Percentiles rank a stretch among this genome's conserved stretches.
Evolutionary conservation across 441 rosid genomes (phyloP).

Genomic region (Syzygium syzygioides): DNA sequence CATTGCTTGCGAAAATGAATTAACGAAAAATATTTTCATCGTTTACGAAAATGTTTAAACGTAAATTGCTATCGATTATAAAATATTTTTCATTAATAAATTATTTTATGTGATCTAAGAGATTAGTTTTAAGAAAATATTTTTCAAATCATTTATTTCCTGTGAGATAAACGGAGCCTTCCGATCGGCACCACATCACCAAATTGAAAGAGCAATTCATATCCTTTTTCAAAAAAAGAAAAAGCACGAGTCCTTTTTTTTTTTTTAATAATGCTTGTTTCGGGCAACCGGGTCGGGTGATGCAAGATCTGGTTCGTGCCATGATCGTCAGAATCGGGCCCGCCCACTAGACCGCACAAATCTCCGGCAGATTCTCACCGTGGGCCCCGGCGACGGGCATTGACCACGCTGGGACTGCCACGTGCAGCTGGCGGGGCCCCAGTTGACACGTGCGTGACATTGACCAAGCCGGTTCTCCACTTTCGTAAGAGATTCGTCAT

Average conservation of each 20-base stretch:
- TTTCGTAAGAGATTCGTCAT: not conserved
- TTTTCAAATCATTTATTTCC: too few species aligned
- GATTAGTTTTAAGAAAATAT: too few species aligned
- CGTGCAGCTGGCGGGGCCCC: not conserved
- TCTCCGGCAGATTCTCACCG: not conserved
- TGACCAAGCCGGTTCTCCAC: not conserved
- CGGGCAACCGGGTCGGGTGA: not conserved
- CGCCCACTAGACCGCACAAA: not conserved
- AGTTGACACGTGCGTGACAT: not conserved
- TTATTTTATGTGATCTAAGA: too few species aligned
- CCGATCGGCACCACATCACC: too few species aligned
- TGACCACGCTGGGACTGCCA: not conserved
- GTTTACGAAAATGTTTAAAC: too few species aligned
- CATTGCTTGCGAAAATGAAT: too few species aligned
- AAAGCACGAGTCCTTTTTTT: not conserved
- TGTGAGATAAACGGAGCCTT: too few species aligned
- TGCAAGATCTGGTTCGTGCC: not conserved
- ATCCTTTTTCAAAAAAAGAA: too few species aligned
- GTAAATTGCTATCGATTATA: too few species aligned
- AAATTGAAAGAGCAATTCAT: not conserved
- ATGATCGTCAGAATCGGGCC: not conserved
- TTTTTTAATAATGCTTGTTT: not conserved
- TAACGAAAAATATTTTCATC: too few species aligned
- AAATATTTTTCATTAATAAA: too few species aligned
- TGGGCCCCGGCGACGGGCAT: not conserved